Percentiles rank a stretch among this genome's conserved stretches.
These are phyloP conservation scores for Starmerella bombi DNA, from an alignment of 805 yeast species.

Conservation along the genomic window DNA sequence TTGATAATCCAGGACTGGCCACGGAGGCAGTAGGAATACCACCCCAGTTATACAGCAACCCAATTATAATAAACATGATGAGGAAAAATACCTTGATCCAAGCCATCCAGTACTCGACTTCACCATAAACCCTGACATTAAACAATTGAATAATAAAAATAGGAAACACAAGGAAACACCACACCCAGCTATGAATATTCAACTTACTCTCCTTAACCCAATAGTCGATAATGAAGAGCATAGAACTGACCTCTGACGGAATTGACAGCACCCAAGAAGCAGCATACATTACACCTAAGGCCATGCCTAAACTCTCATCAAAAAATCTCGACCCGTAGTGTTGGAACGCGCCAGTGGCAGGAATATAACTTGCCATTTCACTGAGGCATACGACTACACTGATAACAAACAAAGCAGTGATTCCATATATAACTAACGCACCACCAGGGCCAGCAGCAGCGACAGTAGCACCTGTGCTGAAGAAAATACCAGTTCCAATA, in stretches of 20 bases:
- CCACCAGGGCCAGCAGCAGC: conserved; percentile 25
- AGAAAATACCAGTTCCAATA: conserved; percentile 65
- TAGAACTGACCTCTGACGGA: conserved; percentile 35
- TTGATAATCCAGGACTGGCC: conserved; percentile 38
- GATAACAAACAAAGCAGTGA: conserved; percentile 43
- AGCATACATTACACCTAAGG: conserved; percentile 40
- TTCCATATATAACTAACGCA: conserved; percentile 26
- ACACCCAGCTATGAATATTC: conserved; percentile 37
- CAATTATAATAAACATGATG: conserved; percentile 47
- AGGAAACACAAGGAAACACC: conserved; percentile 36
- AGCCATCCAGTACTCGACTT: conserved; percentile 59
- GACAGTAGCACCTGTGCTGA: conserved; percentile 25
- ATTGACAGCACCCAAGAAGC: conserved; percentile 36
- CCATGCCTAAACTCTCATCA: conserved; percentile 47
- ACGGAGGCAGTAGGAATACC: conserved; percentile 39
- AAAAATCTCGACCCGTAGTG: conserved; percentile 49
- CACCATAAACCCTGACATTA: conserved; percentile 40
- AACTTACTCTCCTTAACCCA: conserved; percentile 30
- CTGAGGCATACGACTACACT: conserved; percentile 47
- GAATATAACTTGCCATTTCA: conserved; percentile 40
- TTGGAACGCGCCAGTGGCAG: conserved; percentile 55
- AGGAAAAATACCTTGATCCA: conserved; percentile 51
- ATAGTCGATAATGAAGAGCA: conserved; percentile 32
- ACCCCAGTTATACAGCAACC: conserved; percentile 40
- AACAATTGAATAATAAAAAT: conserved; percentile 39